These are phyloP conservation scores for Haberlea rhodopensis DNA, from an alignment of 257 asterid genomes.

Conservation along the genomic window DNA sequence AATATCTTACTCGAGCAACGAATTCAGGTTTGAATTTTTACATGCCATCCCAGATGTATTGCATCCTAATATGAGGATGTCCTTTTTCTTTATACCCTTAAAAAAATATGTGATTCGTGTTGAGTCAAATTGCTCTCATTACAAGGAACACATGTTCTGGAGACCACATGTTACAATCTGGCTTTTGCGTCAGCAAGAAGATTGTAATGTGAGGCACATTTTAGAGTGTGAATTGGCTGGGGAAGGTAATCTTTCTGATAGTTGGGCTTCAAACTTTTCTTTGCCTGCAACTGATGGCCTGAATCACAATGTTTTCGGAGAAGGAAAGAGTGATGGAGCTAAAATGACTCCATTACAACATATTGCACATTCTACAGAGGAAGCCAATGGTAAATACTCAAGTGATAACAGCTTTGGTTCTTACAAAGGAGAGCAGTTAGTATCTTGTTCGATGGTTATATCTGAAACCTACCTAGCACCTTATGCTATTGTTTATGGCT, in stretches of 20 bases:
- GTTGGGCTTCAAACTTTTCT: conserved; percentile 43
- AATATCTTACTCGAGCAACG: conserved; percentile 49
- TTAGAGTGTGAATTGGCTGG: conserved; percentile 49
- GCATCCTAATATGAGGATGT: conserved; percentile 38
- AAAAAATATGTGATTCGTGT: conserved; percentile 50
- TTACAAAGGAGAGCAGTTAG: conserved; percentile 43
- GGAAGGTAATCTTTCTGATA: conserved; percentile 49
- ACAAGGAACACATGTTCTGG: conserved; percentile 58
- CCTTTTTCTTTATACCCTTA: conserved; percentile 55
- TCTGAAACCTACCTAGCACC: conserved; percentile 64
- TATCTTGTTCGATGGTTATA: conserved; percentile 91
- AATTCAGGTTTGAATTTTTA: conserved; percentile 47
- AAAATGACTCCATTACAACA: conserved; percentile 24
- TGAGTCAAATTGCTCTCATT: conserved; percentile 62
- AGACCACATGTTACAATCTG: conserved; percentile 74
- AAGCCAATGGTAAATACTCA: conserved; percentile 24
- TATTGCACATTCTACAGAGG: conserved; percentile 26
- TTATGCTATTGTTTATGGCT: conserved; percentile 84
- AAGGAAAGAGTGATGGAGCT: conserved; percentile 20
- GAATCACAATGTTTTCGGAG: conserved; percentile 27
- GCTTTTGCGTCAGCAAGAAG: conserved; percentile 50
- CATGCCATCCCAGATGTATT: conserved; percentile 53
- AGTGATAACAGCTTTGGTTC: conserved; percentile 29
- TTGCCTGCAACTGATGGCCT: conserved; percentile 31
- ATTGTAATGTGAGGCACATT: conserved; percentile 32